Percentiles rank a stretch among this genome's conserved stretches.
Evolutionary conservation across 2,329 filamentous ascomycete species (phyloP).

Genomic region (Verticillium dahliae): DNA sequence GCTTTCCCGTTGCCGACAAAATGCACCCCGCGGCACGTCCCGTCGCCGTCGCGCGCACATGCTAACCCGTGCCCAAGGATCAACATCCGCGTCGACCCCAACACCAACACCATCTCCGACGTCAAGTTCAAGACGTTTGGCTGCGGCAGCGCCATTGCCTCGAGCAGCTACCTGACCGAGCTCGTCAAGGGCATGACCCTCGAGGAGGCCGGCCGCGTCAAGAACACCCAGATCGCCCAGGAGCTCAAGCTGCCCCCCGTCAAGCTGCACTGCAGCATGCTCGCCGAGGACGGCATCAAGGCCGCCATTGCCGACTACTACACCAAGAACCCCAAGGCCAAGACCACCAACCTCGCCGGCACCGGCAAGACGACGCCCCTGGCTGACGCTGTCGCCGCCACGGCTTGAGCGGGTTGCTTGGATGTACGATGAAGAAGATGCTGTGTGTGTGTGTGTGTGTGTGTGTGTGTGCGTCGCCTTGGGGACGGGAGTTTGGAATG

Average conservation of each 20-base stretch:
- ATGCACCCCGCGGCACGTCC: too few relatives aligned
- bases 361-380: conserved; percentile 63
- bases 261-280: conserved; percentile 89
- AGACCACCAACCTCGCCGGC: conserved; percentile 69
- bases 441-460: background rate
- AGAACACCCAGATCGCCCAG: conserved; percentile 97
- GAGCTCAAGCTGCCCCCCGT: conserved; percentile 86
- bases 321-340: conserved; percentile 74
- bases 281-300: conserved; percentile 88
- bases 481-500: background rate
- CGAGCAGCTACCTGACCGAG: conserved; percentile 92
- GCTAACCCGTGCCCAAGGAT: conserved; percentile 31
- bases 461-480: background rate
- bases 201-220: conserved; percentile 85
- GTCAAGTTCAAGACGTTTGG: conserved; percentile 99
- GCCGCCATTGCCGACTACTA: conserved; percentile 87
- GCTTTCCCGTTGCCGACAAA: too few relatives aligned
- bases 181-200: conserved; percentile 92
- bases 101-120: conserved; percentile 82
- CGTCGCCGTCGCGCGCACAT: background rate
- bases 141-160: conserved; percentile 90
- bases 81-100: conserved; percentile 82
- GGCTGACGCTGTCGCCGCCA: conserved; percentile 27
- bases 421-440: background rate
- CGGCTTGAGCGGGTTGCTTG: conserved; percentile 3